Conservation (phyloP, 228 moss, liverwort and hornwort species). For the Sphagnum fallax region DNA sequence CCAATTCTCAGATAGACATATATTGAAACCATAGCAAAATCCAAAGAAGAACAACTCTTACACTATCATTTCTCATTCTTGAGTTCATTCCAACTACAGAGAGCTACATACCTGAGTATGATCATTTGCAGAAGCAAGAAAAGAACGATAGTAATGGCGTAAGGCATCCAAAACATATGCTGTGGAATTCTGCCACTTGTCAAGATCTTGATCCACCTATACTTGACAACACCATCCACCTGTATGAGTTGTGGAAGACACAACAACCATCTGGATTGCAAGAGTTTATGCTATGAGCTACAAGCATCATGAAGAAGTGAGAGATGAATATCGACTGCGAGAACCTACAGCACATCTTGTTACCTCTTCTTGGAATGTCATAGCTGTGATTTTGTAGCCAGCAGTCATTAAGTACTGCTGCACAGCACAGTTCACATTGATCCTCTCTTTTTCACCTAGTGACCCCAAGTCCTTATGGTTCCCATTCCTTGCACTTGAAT, state of each 20-base stretch:
- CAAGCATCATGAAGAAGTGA: too few species aligned
- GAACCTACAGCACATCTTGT: neutral
- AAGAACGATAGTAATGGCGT: conserved; percentile 70
- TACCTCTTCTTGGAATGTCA: conserved; percentile 96
- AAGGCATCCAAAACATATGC: conserved; percentile 86
- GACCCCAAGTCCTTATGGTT: conserved; percentile 42
- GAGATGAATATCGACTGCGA: neutral
- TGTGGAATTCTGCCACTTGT: conserved; percentile 69
- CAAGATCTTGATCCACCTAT: conserved; percentile 83
- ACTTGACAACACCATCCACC: neutral
- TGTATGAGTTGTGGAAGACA: too few species aligned
- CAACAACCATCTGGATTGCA: too few species aligned
- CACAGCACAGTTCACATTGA: conserved; percentile 75
- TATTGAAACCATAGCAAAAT: too few species aligned
- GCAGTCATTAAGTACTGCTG: conserved; percentile 82
- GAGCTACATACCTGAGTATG: conserved; percentile 44
- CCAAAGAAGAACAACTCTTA: too few species aligned
- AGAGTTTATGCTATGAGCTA: too few species aligned
- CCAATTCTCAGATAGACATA: neutral
- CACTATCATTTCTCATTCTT: neutral
- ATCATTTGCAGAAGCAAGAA: conserved; percentile 66
- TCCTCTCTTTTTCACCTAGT: conserved; percentile 67
- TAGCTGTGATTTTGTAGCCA: conserved; percentile 86
- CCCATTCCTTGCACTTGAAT: conserved; percentile 20
- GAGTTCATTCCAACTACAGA: neutral